Evolutionary conservation across 208 protist genomes (phyloP).

Genomic region (Acanthamoeba triangularis): DNA sequence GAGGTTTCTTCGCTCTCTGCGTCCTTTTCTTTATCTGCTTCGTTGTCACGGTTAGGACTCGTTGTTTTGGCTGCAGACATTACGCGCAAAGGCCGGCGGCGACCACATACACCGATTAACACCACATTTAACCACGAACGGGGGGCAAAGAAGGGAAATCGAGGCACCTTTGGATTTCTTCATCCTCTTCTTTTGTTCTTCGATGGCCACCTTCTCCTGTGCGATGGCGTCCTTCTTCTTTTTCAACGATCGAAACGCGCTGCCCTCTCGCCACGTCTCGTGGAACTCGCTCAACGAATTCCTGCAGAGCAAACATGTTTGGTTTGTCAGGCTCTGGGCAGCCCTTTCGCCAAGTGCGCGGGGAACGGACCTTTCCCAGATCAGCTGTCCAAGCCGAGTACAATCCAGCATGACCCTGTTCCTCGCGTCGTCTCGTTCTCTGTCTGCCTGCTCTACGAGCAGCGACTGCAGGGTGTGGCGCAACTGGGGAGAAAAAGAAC

Average conservation of each 20-base stretch:
- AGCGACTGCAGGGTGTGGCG: constrained; percentile 15
- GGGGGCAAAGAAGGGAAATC: not conserved
- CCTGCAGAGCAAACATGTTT: not conserved
- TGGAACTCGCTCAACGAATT: not conserved
- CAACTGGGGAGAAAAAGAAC: not conserved
- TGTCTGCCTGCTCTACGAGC: not conserved
- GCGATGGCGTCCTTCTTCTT: constrained; percentile 58
- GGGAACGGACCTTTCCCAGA: constrained; percentile 13
- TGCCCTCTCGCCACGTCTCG: constrained; percentile 49
- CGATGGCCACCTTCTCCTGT: not conserved
- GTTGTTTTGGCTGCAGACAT: not conserved
- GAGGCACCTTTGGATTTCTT: constrained; percentile 6
- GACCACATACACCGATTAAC: not conserved
- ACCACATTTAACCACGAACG: not conserved
- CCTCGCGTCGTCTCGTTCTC: constrained; percentile 15
- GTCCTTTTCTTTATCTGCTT: constrained; percentile 40
- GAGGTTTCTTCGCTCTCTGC: constrained; percentile 18
- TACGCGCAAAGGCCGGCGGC: not conserved
- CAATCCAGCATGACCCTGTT: constrained; percentile 38
- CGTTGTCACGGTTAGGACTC: constrained; percentile 2
- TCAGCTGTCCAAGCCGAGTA: constrained; percentile 9
- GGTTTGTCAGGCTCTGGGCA: not conserved
- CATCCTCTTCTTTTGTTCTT: constrained; percentile 47
- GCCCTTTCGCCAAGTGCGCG: too few relatives aligned
- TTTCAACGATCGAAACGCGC: constrained; percentile 18